These are phyloP conservation scores for Phytophthora litchii DNA, from an alignment of 352 stramenopile genomes.

Conservation along the genomic window DNA sequence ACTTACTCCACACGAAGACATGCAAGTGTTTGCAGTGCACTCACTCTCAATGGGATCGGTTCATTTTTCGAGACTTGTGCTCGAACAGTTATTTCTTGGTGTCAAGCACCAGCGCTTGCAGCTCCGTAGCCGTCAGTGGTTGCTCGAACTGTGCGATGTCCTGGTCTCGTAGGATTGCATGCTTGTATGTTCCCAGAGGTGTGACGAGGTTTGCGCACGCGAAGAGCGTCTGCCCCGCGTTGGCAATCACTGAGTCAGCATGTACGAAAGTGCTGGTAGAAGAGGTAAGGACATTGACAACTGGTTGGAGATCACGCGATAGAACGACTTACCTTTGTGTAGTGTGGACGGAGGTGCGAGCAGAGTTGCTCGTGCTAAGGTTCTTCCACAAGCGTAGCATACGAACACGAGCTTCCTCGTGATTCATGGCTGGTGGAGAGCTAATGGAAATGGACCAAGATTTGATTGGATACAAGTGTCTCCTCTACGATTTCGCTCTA, in stretches of 20 bases:
- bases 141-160: conserved; percentile 62
- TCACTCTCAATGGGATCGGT: too few relatives aligned
- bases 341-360: conserved; percentile 52
- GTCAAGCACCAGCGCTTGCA: conserved; percentile 31
- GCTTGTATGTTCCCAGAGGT: conserved; percentile 67
- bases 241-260: conserved; percentile 45
- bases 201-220: conserved; percentile 58
- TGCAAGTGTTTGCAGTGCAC: too few relatives aligned
- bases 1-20: conserved; percentile 1
- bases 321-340: conserved; percentile 48
- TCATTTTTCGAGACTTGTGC: too few relatives aligned
- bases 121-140: conserved; percentile 33
- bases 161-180: conserved; percentile 58
- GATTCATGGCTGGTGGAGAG: conserved; percentile 33
- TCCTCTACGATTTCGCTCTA: not conserved
- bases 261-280: conserved; percentile 51
- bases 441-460: not conserved
- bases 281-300: conserved; percentile 6
- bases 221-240: conserved; percentile 74
- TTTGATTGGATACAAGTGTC: conserved; percentile 31
- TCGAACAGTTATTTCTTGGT: conserved; percentile 6
- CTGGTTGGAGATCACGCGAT: not conserved
- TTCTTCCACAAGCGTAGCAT: conserved; percentile 67
- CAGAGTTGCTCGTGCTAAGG: conserved; percentile 23
- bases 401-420: conserved; percentile 47